Conservation (phyloP, 2,329 filamentous ascomycete genomes). For the Cordyceps sp. region DNA sequence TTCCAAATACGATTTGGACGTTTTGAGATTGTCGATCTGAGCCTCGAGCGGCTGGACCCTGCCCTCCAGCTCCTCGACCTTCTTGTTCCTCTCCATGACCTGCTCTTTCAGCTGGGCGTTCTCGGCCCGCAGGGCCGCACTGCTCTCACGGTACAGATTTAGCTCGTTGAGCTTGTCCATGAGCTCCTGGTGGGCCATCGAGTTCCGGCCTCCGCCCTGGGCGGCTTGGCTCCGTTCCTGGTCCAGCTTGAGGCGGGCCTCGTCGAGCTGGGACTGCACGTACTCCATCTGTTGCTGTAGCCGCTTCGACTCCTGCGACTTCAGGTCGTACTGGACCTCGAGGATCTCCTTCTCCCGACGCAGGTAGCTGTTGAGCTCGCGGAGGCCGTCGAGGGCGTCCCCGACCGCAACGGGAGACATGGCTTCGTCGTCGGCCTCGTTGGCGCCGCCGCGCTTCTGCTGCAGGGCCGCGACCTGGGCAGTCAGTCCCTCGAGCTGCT, state of each 20-base stretch:
- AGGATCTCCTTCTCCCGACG: conserved; percentile 95
- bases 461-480: conserved; percentile 67
- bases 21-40: conserved; percentile 68
- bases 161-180: conserved; percentile 92
- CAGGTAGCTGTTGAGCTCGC: conserved; percentile 82
- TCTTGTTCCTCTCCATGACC: conserved; percentile 56
- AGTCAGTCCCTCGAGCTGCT: conserved; percentile 72
- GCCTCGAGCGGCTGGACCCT: conserved; percentile 71
- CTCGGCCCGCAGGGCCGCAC: conserved; percentile 76
- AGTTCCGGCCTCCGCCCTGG: conserved; percentile 55
- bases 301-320: conserved; percentile 73
- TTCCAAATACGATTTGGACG: conserved; percentile 62
- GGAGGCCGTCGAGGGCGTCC: conserved; percentile 55
- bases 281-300: conserved; percentile 84
- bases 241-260: conserved; percentile 73
- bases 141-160: conserved; percentile 91
- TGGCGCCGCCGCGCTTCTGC: conserved; percentile 48
- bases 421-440: conserved; percentile 34
- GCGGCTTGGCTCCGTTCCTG: conserved; percentile 68
- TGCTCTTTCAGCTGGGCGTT: conserved; percentile 62
- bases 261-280: conserved; percentile 73
- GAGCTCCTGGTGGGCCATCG: conserved; percentile 71
- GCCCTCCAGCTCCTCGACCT: conserved; percentile 55
- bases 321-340: conserved; percentile 88
- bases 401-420: conserved; percentile 34